These are phyloP conservation scores for Ligustrum vulgare DNA, from an alignment of 257 asterid species.

Conservation along the genomic window DNA sequence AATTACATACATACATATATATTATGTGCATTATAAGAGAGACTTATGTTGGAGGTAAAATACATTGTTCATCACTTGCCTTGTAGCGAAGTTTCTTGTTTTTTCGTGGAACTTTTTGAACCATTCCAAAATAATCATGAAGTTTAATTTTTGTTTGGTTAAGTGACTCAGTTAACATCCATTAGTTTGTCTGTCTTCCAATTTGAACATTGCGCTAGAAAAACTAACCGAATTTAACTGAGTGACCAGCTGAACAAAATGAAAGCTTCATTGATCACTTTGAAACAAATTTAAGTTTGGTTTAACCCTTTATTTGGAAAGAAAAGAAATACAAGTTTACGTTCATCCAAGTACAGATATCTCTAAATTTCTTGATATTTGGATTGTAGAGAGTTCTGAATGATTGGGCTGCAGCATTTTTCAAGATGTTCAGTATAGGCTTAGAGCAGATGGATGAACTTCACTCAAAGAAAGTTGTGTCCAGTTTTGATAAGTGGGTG, in stretches of 20 bases:
- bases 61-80: too few species aligned
- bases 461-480: conserved; percentile 46
- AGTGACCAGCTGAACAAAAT: background rate
- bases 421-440: conserved; percentile 73
- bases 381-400: conserved; percentile 76
- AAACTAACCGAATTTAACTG: background rate
- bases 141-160: too few species aligned
- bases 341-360: background rate
- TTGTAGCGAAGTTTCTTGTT: background rate
- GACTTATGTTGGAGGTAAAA: background rate
- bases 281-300: too few species aligned
- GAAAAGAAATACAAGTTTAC: background rate
- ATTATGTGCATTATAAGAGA: background rate
- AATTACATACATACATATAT: background rate
- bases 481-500: conserved; percentile 63
- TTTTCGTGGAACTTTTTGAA: background rate
- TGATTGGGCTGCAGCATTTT: conserved; percentile 89
- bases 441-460: conserved; percentile 65
- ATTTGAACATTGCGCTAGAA: too few species aligned
- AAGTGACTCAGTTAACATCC: background rate
- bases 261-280: background rate
- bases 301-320: background rate
- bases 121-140: background rate
- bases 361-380: conserved; percentile 17
- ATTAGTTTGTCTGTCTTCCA: background rate